Conservation (phyloP, 2,329 filamentous ascomycete genomes). For the Colletotrichum lini region DNA sequence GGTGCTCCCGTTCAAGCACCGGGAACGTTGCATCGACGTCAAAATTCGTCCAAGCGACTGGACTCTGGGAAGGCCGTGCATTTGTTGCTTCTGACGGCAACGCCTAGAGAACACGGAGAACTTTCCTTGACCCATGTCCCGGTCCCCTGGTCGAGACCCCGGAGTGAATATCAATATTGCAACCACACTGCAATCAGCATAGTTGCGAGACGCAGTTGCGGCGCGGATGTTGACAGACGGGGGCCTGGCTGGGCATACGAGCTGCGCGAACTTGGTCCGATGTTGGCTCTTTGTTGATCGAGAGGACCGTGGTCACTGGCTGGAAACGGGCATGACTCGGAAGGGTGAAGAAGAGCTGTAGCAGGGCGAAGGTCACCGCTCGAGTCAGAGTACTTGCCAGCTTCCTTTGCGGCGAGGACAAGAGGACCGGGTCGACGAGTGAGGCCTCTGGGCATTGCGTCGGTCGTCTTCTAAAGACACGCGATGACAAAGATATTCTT, state of each 20-base stretch:
- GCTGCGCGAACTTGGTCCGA: conserved; percentile 4
- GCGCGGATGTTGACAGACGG: conserved; percentile 25
- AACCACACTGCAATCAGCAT: conserved; percentile 12
- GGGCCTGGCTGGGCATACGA: conserved; percentile 14
- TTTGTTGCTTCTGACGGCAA: conserved; percentile 1
- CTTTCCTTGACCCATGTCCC: not conserved
- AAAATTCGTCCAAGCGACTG: conserved; percentile 6
- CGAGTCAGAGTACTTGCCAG: conserved; percentile 13
- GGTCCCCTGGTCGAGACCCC: not conserved
- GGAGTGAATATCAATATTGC: conserved; percentile 19
- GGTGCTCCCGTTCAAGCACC: conserved; percentile 1
- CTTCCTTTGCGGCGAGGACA: conserved; percentile 17
- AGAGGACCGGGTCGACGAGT: conserved; percentile 8
- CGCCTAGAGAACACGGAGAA: not conserved
- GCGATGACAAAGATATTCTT: conserved; percentile 21
- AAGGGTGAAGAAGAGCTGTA: not conserved
- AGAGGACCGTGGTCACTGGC: not conserved
- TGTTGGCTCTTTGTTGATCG: not conserved
- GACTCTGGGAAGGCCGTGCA: conserved; percentile 1
- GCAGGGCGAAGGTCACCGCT: not conserved
- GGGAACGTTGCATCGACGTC: conserved; percentile 19
- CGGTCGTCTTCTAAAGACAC: not conserved
- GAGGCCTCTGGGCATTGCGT: conserved; percentile 12
- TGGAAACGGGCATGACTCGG: conserved; percentile 9
- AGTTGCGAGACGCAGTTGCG: conserved; percentile 5